Evolutionary conservation across 495 filamentous ascomycete species (phyloP), one percentile per base, ranked within the genome.

Genomic region (Chaetomium cochliodes): DNA sequence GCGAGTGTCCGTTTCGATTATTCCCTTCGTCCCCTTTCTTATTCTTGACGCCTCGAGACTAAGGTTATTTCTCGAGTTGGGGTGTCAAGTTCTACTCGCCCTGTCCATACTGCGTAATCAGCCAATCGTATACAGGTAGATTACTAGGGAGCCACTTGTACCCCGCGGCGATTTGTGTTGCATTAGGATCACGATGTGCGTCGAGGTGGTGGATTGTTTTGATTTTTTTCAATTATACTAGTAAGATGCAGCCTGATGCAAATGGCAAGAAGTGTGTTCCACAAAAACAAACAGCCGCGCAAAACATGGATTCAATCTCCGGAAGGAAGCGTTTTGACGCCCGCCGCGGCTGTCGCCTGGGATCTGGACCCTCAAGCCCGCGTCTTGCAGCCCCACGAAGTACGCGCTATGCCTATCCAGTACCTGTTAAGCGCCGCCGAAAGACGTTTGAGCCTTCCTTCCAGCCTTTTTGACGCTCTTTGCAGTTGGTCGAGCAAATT

Each of bases 401-500:
- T 47, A n/a, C 53, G 6, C 16, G n/a, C 33, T 56, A 22, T 15
- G 25, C 41, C 41, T 18, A 44, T 22, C 18, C 44, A 58, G 37
- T 13, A 15, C 12, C 16, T 5, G 22, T 16, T 60, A 49, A 50
- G 42, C 53, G 53, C 62, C 30, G 41, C 49, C 60, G 23, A 11
- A 23, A 44, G 22, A 26, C 60, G 9, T 41, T 4, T 3, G 52
- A 5, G 26, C 23, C 11, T 50, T 62, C 30, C 49, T 54, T 25
- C 50, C 25, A 18, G 5, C 28, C 28, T 30, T 30, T 3, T 30
- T 3, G 28, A 30, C 6, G 28, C 2, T 37, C 9, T 13, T 22
- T 28, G n/a, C 9, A 30, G 57, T 65, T 65, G 55, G 63, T 53
- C 25, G 12, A 33, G 22, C 6, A n/a, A 16, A 16, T 20, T 59